phyloP scores from a whole-genome alignment of 106 monocot species.

The Gastrodia elata region DNA sequence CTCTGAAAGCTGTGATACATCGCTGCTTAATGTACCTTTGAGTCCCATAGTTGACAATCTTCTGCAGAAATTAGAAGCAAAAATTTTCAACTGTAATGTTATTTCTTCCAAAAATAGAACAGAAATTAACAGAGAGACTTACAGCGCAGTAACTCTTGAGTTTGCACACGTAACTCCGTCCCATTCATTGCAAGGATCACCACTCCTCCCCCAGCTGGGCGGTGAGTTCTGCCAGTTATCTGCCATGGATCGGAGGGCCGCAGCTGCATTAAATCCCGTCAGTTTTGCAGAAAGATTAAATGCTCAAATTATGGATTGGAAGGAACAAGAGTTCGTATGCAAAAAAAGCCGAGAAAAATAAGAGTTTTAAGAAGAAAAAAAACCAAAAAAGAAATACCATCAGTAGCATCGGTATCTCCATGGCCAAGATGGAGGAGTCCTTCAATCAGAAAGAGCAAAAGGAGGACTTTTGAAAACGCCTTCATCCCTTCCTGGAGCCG shows the following conservation, averaged over 20 bases:
- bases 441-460: slow-evolving; percentile 1
- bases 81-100: background rate
- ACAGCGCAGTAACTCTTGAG: slow-evolving; percentile 54
- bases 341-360: background rate
- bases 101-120: background rate
- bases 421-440: background rate
- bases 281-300: slow-evolving; percentile 3
- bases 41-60: slow-evolving; percentile 14
- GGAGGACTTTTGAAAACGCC: background rate
- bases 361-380: background rate
- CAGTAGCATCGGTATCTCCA: background rate
- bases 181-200: slow-evolving; percentile 34
- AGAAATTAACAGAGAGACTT: slow-evolving; percentile 7
- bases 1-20: slow-evolving; percentile 18
- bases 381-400: background rate
- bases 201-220: slow-evolving; percentile 13
- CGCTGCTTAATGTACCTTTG: slow-evolving; percentile 15
- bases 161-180: slow-evolving; percentile 46
- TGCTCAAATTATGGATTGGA: background rate
- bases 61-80: slow-evolving; percentile 1
- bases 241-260: slow-evolving; percentile 12
- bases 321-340: background rate
- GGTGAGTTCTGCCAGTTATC: slow-evolving; percentile 15
- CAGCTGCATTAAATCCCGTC: slow-evolving; percentile 4
- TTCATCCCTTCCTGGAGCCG: background rate